Conservation (phyloP, 1,139 yeast species). For the Taiozyma onychis region DNA sequence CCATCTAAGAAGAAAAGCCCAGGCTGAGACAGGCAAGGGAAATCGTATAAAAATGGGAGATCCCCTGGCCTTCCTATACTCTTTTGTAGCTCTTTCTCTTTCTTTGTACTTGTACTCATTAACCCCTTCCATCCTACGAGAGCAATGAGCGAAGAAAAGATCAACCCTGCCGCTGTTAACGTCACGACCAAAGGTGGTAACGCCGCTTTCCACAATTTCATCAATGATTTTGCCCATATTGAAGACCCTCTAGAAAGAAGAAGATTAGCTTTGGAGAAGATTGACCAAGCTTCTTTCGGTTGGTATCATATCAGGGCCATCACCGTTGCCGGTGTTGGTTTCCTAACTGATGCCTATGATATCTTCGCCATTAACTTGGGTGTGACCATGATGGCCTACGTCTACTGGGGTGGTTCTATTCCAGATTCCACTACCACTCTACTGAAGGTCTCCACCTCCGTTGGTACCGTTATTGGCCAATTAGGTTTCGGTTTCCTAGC, state of each 20-base stretch:
- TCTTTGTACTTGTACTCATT: background rate
- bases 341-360: constrained; percentile 88
- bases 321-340: constrained; percentile 90
- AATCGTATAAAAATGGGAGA: background rate
- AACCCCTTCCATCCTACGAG: background rate
- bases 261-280: constrained; percentile 82
- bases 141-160: constrained; percentile 14
- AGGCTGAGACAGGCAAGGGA: background rate
- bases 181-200: constrained; percentile 66
- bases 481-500: constrained; percentile 80
- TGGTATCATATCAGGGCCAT: constrained; percentile 89
- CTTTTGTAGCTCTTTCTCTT: background rate
- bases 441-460: constrained; percentile 83
- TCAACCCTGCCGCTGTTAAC: constrained; percentile 21
- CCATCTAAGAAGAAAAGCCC: background rate
- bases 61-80: background rate
- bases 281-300: constrained; percentile 79
- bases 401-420: constrained; percentile 59
- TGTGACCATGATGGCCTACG: constrained; percentile 67
- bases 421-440: constrained; percentile 70
- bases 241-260: constrained; percentile 88
- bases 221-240: constrained; percentile 78
- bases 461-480: constrained; percentile 94
- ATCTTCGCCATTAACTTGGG: constrained; percentile 86
- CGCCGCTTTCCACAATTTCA: constrained; percentile 82